Evolutionary conservation across 2,329 filamentous ascomycete genomes (phyloP), one percentile per base, ranked within the genome.

Genomic region (Fusarium goolgardi): DNA sequence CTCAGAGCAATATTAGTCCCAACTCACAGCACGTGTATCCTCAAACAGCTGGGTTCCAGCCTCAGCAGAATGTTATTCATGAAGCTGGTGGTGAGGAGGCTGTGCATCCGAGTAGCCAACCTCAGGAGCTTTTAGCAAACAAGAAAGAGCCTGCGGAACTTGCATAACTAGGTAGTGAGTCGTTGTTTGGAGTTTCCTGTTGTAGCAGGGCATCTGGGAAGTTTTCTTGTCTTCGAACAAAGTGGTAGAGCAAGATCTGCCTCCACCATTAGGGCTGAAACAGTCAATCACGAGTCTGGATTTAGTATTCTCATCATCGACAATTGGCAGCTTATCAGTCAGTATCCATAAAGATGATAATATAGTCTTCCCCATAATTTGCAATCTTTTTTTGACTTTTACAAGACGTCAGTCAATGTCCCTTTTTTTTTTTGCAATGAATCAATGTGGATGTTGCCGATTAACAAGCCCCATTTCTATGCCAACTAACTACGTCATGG

Each of bases 401-500:
- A 29, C 16, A 46, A 32, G 31, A 20, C 20, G 21, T 34, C 31
- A 34, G n/a, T 25, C 20, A 32, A 20, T 39, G 35, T 21, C 35
- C 20, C 12, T 20, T 16, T 50, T 13, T 39, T 25, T 39, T 10
- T 39, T 25, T 39, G 32, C 45, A 18, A 20, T 31, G 5, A 25
- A 49, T 27, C 23, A 27, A 27, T 49, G 46, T 27, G 25, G 34
- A 47, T 43, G 25, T 47, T 47, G 47, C 34, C 34, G 18, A 50
- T 25, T 50, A 35, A 13, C 18, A 54, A 44, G 31, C 54, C 57
- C 56, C 58, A 67, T 66, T 46, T 50, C 52, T 54, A 25, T 54
- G 39, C 59, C 61, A 66, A 59, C 65, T 67, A 66, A 59, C 65
- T 67, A 69, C 66, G 66, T 69, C 65, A 69, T 69, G n/a, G 35